Evolutionary conservation across 2,329 filamentous ascomycete species (phyloP), one percentile per base, ranked within the genome.

Genomic region (Dactylellina sp.): DNA sequence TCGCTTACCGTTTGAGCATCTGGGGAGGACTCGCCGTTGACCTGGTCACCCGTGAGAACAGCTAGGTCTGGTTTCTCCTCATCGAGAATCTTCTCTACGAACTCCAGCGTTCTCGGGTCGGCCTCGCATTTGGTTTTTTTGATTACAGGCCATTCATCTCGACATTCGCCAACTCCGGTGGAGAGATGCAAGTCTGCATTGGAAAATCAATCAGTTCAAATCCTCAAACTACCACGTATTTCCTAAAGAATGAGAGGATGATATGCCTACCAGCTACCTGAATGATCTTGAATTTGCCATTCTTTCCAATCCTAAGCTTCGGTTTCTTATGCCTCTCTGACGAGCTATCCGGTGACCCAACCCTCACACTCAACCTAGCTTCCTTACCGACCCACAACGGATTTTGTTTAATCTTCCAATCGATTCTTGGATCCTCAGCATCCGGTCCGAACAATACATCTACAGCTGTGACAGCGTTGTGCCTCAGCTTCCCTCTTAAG

Each of bases 211-310:
- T 42, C 53, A 63, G 16, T 39, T 28, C 28, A n/a, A n/a, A n/a
- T n/a, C n/a, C n/a, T n/a, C n/a, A n/a, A n/a, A n/a, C n/a, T n/a
- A n/a, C n/a, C n/a, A n/a, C n/a, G n/a, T n/a, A n/a, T n/a, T n/a
- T n/a, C n/a, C n/a, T n/a, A n/a, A n/a, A n/a, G n/a, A n/a, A n/a
- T n/a, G n/a, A 1, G 14, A 46, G 28, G 53, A 32, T n/a, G n/a
- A n/a, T n/a, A 32, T 32, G 9, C 70, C 24, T 63, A 77, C 77
- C 77, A n/a, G 93, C 91, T 63, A 96, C 85, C 82, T 99, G 95
- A 86, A 99, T 88, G 76, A 99, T 97, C 84, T 98, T 98, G 84
- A 98, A 98, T 78, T 90, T 92, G 28, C 94, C 95, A 80, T 95
- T 92, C 75, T 96, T 92, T 46, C 88, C 87, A 76, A 99, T 92